Conservation (phyloP, 2,329 filamentous ascomycete species). For the Colletotrichum orchidophilum region DNA sequence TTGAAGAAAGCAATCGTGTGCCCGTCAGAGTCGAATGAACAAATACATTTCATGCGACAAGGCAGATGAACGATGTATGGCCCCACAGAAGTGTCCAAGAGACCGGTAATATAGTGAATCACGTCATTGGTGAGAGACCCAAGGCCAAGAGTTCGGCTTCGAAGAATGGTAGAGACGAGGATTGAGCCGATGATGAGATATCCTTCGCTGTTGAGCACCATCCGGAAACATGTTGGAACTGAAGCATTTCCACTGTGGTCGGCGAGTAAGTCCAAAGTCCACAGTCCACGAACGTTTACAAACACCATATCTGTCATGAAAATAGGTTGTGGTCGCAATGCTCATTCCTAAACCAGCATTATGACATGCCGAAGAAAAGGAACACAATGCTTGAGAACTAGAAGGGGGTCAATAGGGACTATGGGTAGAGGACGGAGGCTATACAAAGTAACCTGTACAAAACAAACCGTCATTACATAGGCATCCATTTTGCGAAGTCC, state of each 20-base stretch:
- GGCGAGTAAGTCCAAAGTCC: background rate
- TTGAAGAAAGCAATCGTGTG: constrained; percentile 40
- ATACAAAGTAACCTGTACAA: background rate
- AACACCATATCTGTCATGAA: background rate
- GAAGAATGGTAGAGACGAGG: constrained; percentile 49
- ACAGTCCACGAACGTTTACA: too few relatives aligned
- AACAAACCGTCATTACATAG: too few relatives aligned
- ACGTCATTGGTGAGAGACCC: constrained; percentile 50
- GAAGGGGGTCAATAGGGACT: constrained; percentile 41
- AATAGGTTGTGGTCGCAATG: background rate
- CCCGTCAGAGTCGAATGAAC: constrained; percentile 42
- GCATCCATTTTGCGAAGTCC: too few relatives aligned
- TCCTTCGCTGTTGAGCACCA: constrained; percentile 51
- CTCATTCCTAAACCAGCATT: constrained; percentile 41
- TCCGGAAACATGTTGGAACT: constrained; percentile 50
- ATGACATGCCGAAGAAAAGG: constrained; percentile 57
- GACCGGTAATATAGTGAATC: constrained; percentile 47
- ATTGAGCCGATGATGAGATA: constrained; percentile 53
- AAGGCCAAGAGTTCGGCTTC: constrained; percentile 51
- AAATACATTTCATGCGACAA: constrained; percentile 16
- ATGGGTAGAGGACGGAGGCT: background rate
- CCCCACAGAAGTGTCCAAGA: constrained; percentile 42
- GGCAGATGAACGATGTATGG: constrained; percentile 29
- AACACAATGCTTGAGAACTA: constrained; percentile 49
- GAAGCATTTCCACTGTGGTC: background rate